Evolutionary conservation across 495 filamentous ascomycete genomes (phyloP).

Genomic region (Cercophora scortea): DNA sequence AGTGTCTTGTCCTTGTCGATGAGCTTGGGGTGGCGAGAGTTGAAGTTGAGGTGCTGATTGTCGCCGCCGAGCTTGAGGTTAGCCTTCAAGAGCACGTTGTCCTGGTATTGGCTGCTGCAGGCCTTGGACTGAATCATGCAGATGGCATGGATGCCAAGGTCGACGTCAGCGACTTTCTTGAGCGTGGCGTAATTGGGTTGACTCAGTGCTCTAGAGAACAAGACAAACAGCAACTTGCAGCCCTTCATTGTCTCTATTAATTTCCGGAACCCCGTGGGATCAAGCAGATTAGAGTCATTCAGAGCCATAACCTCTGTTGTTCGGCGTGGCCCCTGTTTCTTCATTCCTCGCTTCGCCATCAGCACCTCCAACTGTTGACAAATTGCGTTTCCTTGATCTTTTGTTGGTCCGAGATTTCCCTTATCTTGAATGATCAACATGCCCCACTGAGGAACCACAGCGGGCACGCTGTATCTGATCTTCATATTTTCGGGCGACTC

Average conservation of each 20-base stretch:
- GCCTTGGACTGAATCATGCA: constrained; percentile 45
- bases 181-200: constrained; percentile 55
- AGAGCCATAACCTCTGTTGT: no score
- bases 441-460: no score
- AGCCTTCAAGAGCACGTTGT: constrained; percentile 69
- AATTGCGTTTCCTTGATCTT: no score
- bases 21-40: background rate
- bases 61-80: constrained; percentile 74
- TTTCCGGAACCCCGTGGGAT: no score
- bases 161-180: constrained; percentile 58
- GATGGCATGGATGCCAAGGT: constrained; percentile 56
- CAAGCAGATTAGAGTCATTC: no score
- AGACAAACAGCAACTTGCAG: constrained; percentile 47
- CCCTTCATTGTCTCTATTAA: constrained; percentile 51
- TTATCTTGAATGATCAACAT: no score
- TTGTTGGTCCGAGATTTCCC: no score
- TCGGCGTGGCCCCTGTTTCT: no score
- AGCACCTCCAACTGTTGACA: no score
- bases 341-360: no score
- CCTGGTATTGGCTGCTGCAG: constrained; percentile 48
- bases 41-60: constrained; percentile 45
- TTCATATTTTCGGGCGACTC: no score
- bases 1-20: constrained; percentile 54
- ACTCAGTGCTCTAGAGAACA: constrained; percentile 42
- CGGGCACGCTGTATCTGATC: no score